These are phyloP conservation scores for Cucurbita moschata DNA, from an alignment of 306 rosid species.

Conservation along the genomic window DNA sequence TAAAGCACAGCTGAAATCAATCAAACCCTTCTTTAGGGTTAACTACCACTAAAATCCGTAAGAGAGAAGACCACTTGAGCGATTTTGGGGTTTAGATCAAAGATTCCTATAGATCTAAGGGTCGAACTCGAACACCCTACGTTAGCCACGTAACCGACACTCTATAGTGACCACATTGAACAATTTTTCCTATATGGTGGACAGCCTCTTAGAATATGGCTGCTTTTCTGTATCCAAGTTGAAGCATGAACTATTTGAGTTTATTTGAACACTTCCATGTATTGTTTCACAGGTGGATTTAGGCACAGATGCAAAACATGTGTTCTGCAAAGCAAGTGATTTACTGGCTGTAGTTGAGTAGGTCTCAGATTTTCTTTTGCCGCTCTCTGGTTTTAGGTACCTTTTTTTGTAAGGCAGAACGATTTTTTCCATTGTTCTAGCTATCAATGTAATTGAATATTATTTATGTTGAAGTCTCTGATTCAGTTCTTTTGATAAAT, in stretches of 20 bases:
- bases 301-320: slow-evolving; percentile 62
- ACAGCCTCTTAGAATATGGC: too few species aligned
- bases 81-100: background rate
- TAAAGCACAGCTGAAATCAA: background rate
- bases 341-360: slow-evolving; percentile 76
- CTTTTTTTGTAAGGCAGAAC: background rate
- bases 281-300: slow-evolving; percentile 61
- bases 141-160: too few species aligned
- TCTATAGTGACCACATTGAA: too few species aligned
- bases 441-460: background rate
- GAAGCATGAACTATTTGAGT: background rate
- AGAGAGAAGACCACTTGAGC: background rate
- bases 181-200: background rate
- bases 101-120: background rate
- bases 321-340: slow-evolving; percentile 79
- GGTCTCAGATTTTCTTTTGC: background rate
- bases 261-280: background rate
- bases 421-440: background rate
- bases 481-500: background rate
- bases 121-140: background rate
- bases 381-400: too few species aligned
- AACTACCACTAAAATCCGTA: background rate
- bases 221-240: background rate
- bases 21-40: background rate
- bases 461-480: background rate